phyloP scores from a whole-genome alignment of 768 basidiomycete species.

The Lentinus brumalis region DNA sequence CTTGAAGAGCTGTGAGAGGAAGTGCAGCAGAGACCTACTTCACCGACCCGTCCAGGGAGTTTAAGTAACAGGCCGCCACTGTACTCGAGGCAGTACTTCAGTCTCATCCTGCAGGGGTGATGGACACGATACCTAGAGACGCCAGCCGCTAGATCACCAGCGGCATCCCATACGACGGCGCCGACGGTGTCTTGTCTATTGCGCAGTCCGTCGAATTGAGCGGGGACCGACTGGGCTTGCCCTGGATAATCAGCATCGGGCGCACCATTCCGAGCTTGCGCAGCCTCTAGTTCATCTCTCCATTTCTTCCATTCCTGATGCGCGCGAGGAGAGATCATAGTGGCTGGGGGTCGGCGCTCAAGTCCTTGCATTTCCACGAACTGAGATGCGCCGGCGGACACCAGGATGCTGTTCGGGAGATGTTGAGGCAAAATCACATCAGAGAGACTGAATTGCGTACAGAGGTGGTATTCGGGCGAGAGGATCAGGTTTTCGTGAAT shows the following conservation, averaged over 20 bases:
- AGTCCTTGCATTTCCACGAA: constrained; percentile 48
- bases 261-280: background rate
- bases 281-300: constrained; percentile 44
- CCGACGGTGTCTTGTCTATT: constrained; percentile 81
- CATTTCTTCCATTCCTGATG: constrained; percentile 60
- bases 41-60: constrained; percentile 70
- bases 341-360: constrained; percentile 39
- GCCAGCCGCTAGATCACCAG: constrained; percentile 59
- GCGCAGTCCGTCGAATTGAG: constrained; percentile 18
- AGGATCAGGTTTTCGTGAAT: constrained; percentile 47
- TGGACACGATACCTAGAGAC: constrained; percentile 57
- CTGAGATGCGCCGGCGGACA: constrained; percentile 37
- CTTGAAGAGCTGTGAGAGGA: background rate
- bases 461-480: constrained; percentile 73
- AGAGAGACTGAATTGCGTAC: constrained; percentile 39
- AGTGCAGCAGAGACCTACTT: constrained; percentile 42
- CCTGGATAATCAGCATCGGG: background rate
- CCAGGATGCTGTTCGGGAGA: background rate
- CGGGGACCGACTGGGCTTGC: background rate
- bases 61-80: constrained; percentile 85
- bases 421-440: background rate
- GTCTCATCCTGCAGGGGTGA: background rate
- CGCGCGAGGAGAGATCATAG: constrained; percentile 54
- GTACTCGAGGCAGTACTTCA: background rate
- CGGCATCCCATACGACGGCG: constrained; percentile 58